Conservation (phyloP, 306 rosid genomes). For the Crotalaria pallida region DNA sequence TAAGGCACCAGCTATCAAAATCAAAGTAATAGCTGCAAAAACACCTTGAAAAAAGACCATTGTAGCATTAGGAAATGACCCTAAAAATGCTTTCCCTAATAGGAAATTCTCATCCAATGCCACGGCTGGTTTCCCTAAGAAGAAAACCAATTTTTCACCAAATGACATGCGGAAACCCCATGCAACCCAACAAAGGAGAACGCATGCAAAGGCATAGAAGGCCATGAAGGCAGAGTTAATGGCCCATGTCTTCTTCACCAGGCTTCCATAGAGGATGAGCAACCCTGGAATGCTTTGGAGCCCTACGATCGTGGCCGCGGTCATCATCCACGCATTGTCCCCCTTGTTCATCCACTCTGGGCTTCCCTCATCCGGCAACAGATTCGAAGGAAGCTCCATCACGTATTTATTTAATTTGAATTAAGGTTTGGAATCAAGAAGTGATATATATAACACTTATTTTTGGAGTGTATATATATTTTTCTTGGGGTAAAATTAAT, state of each 20-base stretch:
- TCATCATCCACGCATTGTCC: conserved; percentile 51
- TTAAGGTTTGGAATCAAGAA: neutral
- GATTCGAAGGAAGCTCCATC: conserved; percentile 24
- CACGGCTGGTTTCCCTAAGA: conserved; percentile 34
- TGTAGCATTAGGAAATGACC: conserved; percentile 41
- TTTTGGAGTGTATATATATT: no score
- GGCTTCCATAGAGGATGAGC: conserved; percentile 42
- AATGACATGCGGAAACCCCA: conserved; percentile 50
- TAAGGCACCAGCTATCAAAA: conserved; percentile 40
- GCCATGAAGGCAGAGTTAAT: conserved; percentile 53
- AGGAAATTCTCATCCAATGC: conserved; percentile 42
- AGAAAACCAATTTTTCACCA: conserved; percentile 27
- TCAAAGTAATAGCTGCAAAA: conserved; percentile 42
- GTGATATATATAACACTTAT: neutral
- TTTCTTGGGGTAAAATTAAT: no score
- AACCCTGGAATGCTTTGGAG: conserved; percentile 52
- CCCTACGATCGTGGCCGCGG: conserved; percentile 42
- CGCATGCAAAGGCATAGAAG: conserved; percentile 40
- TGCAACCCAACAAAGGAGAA: conserved; percentile 38
- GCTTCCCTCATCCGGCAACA: conserved; percentile 24
- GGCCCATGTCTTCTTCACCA: conserved; percentile 42
- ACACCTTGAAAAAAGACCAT: conserved; percentile 47
- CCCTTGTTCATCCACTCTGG: conserved; percentile 50
- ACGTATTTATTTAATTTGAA: neutral
- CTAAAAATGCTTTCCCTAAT: conserved; percentile 32